These are phyloP conservation scores for Colletotrichum spaethianum DNA, from an alignment of 2,329 filamentous ascomycete genomes.

Conservation along the genomic window DNA sequence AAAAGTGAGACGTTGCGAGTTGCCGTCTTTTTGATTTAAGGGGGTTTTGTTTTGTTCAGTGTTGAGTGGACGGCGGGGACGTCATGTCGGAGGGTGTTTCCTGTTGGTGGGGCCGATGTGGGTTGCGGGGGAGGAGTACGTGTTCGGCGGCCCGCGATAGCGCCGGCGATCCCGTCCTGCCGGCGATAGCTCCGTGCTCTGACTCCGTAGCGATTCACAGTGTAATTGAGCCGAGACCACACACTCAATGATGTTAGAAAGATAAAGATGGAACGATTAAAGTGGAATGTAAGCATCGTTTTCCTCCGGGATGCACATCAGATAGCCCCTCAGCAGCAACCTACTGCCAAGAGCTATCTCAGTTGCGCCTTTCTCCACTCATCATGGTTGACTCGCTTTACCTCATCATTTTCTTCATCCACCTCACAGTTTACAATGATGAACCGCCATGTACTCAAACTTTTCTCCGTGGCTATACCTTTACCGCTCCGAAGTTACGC, in stretches of 20 bases:
- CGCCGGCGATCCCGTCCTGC: conserved; percentile 22
- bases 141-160: conserved; percentile 20
- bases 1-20: neutral
- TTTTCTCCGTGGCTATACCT: too few relatives aligned
- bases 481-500: too few relatives aligned
- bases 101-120: conserved; percentile 32
- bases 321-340: too few relatives aligned
- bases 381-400: too few relatives aligned
- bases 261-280: neutral
- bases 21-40: neutral
- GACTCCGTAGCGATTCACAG: neutral
- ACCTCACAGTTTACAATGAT: too few relatives aligned
- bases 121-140: conserved; percentile 20
- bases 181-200: conserved; percentile 5
- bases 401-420: too few relatives aligned
- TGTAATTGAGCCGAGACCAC: neutral
- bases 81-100: conserved; percentile 33
- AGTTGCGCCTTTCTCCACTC: too few relatives aligned
- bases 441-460: too few relatives aligned
- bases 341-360: too few relatives aligned
- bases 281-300: too few relatives aligned
- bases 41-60: conserved; percentile 12
- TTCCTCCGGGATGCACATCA: too few relatives aligned
- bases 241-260: too few relatives aligned
- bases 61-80: conserved; percentile 18